A percentile compares a stretch with the other conserved stretches of the same genome.
These are phyloP conservation scores for Calocybe indica DNA, from an alignment of 768 basidiomycete species.

Conservation along the genomic window DNA sequence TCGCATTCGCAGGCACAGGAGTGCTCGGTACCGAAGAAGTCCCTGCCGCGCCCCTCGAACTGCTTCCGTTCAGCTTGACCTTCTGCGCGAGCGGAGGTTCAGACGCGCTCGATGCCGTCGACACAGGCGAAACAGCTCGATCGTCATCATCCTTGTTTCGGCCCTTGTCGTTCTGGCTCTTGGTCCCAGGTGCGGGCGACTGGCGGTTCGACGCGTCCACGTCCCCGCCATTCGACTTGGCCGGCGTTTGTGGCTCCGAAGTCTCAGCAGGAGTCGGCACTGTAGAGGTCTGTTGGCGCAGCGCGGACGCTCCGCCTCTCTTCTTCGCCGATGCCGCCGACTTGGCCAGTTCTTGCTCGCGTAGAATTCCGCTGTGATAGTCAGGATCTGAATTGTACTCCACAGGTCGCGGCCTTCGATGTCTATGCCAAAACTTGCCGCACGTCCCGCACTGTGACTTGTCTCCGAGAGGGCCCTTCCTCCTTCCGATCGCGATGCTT, in stretches of 20 bases:
- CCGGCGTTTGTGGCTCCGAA: constrained; percentile 53
- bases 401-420: constrained; percentile 74
- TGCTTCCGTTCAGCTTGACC: constrained; percentile 53
- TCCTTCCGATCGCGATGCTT: constrained; percentile 73
- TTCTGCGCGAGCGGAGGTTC: constrained; percentile 71
- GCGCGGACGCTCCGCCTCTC: constrained; percentile 45
- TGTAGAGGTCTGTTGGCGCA: constrained; percentile 39
- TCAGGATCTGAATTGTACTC: constrained; percentile 74
- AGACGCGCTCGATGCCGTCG: constrained; percentile 65
- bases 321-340: constrained; percentile 42
- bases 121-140: constrained; percentile 64
- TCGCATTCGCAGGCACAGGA: constrained; percentile 12
- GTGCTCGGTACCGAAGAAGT: constrained; percentile 12
- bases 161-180: too few species aligned
- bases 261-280: constrained; percentile 31
- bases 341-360: constrained; percentile 52
- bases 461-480: constrained; percentile 87
- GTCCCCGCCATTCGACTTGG: constrained; percentile 25
- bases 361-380: constrained; percentile 53
- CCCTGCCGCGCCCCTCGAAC: constrained; percentile 1
- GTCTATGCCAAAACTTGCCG: constrained; percentile 89
- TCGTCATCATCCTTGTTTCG: constrained; percentile 33
- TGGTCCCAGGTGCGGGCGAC: constrained; percentile 22
- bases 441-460: constrained; percentile 91
- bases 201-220: constrained; percentile 25